phyloP scores from a whole-genome alignment of 1,284 basidiomycete species.

The Phellopilus nigrolimitatus region DNA sequence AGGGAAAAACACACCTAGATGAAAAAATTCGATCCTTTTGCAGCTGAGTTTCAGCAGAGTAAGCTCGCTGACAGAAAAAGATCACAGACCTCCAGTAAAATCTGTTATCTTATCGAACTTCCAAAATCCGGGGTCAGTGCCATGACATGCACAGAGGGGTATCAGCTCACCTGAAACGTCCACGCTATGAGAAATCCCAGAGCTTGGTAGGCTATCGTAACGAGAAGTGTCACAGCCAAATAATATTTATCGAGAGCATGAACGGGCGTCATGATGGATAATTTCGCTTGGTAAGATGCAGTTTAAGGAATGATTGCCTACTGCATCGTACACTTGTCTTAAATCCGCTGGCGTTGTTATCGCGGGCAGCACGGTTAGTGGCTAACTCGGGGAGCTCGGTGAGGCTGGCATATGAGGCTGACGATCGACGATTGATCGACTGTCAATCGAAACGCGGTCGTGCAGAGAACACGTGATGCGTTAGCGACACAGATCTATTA shows the following conservation, averaged over 20 bases:
- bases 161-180: slow-evolving; percentile 42
- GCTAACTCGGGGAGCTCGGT: no score
- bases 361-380: no score
- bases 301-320: neutral
- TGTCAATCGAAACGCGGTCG: no score
- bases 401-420: no score
- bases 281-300: neutral
- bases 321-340: no score
- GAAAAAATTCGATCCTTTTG: slow-evolving; percentile 63
- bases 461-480: no score
- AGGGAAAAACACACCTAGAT: slow-evolving; percentile 38
- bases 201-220: slow-evolving; percentile 64
- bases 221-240: slow-evolving; percentile 59
- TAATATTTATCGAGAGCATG: slow-evolving; percentile 63
- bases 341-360: no score
- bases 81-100: slow-evolving; percentile 50
- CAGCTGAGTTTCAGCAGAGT: neutral
- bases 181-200: slow-evolving; percentile 66
- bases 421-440: no score
- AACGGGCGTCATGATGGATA: slow-evolving; percentile 36
- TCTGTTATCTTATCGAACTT: slow-evolving; percentile 76
- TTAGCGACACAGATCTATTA: neutral
- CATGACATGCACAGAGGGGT: neutral
- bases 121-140: neutral
- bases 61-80: slow-evolving; percentile 2